Percentiles rank a stretch among this genome's conserved stretches.
phyloP scores from a whole-genome alignment of 805 yeast genomes.

The Torulaspora quercuum region DNA sequence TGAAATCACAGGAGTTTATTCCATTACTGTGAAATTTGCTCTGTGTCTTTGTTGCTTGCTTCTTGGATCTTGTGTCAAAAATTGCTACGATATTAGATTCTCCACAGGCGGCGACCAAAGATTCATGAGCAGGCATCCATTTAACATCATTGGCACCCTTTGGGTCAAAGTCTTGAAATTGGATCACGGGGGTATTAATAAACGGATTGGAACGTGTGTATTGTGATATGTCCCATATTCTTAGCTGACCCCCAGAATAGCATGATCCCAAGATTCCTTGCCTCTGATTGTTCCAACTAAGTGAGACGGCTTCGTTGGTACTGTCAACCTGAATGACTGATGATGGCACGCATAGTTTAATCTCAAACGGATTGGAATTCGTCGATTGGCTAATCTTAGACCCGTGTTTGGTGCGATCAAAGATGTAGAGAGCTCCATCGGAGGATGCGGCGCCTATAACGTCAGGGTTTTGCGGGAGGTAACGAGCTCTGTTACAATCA shows the following conservation, averaged over 20 bases:
- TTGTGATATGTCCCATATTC: constrained; percentile 62
- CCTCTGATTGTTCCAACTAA: constrained; percentile 66
- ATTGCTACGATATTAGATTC: constrained; percentile 55
- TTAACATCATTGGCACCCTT: constrained; percentile 67
- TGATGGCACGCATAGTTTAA: constrained; percentile 23
- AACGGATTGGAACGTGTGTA: constrained; percentile 32
- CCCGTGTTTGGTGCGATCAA: constrained; percentile 78
- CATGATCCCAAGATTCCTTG: constrained; percentile 62
- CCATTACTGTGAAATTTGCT: constrained; percentile 34
- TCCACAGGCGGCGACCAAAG: constrained; percentile 61
- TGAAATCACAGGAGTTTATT: constrained; percentile 58
- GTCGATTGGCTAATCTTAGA: constrained; percentile 38
- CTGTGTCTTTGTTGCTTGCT: constrained; percentile 10
- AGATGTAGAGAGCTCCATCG: constrained; percentile 60
- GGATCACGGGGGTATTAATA: constrained; percentile 27
- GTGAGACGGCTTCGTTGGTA: constrained; percentile 58
- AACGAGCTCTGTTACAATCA: constrained; percentile 68
- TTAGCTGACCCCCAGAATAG: constrained; percentile 59
- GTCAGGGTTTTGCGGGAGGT: constrained; percentile 85
- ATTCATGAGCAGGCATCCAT: constrained; percentile 63
- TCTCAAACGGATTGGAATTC: constrained; percentile 19
- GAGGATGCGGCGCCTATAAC: constrained; percentile 68
- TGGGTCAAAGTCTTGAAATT: constrained; percentile 30
- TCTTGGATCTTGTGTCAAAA: constrained; percentile 49
- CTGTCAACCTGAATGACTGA: constrained; percentile 28